Base-by-base conservation (phyloP, 495 filamentous ascomycete species). In the Aspergillus funiculosus region DNA sequence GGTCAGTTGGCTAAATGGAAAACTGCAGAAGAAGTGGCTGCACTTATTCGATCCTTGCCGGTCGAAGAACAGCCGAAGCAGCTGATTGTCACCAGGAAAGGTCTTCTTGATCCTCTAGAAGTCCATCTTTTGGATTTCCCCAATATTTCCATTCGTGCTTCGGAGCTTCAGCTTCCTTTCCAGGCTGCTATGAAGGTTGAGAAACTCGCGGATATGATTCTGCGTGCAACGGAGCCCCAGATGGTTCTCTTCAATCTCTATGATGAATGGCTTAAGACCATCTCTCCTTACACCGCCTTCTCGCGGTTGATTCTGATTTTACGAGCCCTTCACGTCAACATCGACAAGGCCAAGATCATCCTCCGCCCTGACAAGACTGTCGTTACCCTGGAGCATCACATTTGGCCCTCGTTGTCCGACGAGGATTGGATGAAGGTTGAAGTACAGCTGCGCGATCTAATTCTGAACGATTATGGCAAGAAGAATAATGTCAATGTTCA, bases 111-210 rank as follows among this genome's bases (percentile, higher is more conserved):
- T 78, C 94, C 94, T 38, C 79, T 99, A 5, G 94, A 99, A 64
- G 94, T 99, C 25, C 94, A 97, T 56, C 66, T 99, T 51, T 79
- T 99, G 15, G 94, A 99, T 63, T 99, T 99, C 75, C 94, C 94
- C 30, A 99, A 99, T 58, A 99, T 99, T 50, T 95, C 91, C 7
- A 99, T 99, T 52, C 88, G 94, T 53, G 94, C 94, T 29, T 99
- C 94, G 0, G 94, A 99, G 69, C 71, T 99, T 45, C 94, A 99
- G 66, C 71, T 99, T 48, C 94, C 94, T 4, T 99, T 99, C 85
- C 94, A 99, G 64, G 94, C 94, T 34, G 94, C 94, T 3, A 99
- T 99, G 94, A 99, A 97, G 75, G 90, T 99, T 28, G 94, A 99
- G 68, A 97, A 96, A 63, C 75, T 99, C 21, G 94, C 91, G 45